Evolutionary conservation across 768 basidiomycete species (phyloP).

Genomic region (Sporobolomyces phaffii): DNA sequence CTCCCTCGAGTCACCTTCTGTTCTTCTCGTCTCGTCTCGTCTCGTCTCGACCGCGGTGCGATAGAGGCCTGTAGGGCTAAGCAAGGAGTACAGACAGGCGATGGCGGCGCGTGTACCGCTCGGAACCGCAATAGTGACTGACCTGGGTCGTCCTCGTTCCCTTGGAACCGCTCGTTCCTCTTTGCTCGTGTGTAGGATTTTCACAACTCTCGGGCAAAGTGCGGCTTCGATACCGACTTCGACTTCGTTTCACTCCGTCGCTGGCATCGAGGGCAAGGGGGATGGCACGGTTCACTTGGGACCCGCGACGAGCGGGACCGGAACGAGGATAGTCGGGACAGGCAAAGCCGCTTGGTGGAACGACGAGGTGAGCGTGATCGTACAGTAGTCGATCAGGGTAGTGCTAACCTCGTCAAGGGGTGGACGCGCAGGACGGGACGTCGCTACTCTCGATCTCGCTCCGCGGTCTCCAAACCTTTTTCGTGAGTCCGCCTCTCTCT

Average conservation of each 20-base stretch:
- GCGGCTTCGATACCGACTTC: neutral
- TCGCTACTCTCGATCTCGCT: constrained; percentile 9
- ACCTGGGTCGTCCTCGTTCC: too few relatives aligned
- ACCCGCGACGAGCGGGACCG: neutral
- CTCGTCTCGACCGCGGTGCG: too few relatives aligned
- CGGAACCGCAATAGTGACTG: too few relatives aligned
- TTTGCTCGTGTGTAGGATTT: neutral
- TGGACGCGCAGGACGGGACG: constrained; percentile 12
- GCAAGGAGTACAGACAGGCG: too few relatives aligned
- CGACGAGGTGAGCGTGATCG: neutral
- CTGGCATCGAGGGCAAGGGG: constrained; percentile 10
- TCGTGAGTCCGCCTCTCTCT: constrained; percentile 1
- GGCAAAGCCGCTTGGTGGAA: constrained; percentile 1
- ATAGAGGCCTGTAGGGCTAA: too few relatives aligned
- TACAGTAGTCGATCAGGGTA: neutral
- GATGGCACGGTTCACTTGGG: constrained; percentile 3
- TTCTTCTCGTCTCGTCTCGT: too few relatives aligned
- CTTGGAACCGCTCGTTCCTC: too few relatives aligned
- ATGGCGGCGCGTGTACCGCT: too few relatives aligned
- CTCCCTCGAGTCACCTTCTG: too few relatives aligned
- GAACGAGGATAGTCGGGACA: neutral
- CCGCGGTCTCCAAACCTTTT: constrained; percentile 12
- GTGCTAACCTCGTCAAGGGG: too few relatives aligned
- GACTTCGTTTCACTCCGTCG: neutral
- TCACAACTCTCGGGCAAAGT: neutral